A percentile compares a stretch with the other conserved stretches of the same genome.
Conservation (phyloP, 306 rosid genomes). For the Fragaria ananassa region DNA sequence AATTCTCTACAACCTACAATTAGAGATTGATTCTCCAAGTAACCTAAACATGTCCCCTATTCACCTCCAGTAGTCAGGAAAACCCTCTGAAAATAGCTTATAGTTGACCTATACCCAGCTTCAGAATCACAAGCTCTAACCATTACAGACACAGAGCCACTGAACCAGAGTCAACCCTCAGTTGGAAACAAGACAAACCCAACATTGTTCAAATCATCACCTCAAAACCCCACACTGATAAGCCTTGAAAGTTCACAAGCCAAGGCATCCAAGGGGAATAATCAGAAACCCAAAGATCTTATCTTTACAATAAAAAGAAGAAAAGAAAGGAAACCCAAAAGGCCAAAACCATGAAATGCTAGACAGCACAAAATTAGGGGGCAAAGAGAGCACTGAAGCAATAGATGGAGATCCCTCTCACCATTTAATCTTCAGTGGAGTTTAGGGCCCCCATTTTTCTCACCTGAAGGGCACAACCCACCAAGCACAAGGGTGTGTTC, state of each 20-base stretch:
- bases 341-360: slow-evolving; percentile 43
- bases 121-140: slow-evolving; percentile 16
- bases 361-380: slow-evolving; percentile 49
- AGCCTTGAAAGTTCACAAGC: slow-evolving; percentile 28
- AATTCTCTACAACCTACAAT: background rate
- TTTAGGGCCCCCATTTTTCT: slow-evolving; percentile 58
- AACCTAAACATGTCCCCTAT: slow-evolving; percentile 16
- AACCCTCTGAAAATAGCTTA: background rate
- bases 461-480: slow-evolving; percentile 64
- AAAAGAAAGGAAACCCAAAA: slow-evolving; percentile 11
- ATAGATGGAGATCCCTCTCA: slow-evolving; percentile 44
- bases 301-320: slow-evolving; percentile 24
- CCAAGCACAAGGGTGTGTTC: slow-evolving; percentile 66
- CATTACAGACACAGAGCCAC: slow-evolving; percentile 13
- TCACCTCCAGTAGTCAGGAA: background rate
- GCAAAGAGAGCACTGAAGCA: slow-evolving; percentile 54
- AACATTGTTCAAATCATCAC: slow-evolving; percentile 24
- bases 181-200: slow-evolving; percentile 19
- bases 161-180: slow-evolving; percentile 21
- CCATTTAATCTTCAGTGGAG: slow-evolving; percentile 64
- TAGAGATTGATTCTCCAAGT: background rate
- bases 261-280: slow-evolving; percentile 17
- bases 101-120: slow-evolving; percentile 13
- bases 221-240: slow-evolving; percentile 25
- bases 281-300: slow-evolving; percentile 36